Percentiles rank a stretch among this genome's conserved stretches.
Evolutionary conservation across 768 basidiomycete species (phyloP).

Genomic region (Amanita molliuscula): DNA sequence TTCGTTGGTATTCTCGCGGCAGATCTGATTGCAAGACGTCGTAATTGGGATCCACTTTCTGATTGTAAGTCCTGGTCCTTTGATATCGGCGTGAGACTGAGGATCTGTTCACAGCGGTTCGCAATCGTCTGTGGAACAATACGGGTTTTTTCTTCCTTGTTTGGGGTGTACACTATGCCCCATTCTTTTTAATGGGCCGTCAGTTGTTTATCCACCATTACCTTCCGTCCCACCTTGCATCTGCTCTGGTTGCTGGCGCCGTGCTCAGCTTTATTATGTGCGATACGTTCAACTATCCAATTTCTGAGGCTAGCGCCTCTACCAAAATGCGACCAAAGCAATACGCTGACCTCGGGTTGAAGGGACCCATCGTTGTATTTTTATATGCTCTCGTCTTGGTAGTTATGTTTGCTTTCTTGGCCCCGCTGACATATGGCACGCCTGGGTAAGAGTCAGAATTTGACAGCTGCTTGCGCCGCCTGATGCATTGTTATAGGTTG

Average conservation of each 20-base stretch:
- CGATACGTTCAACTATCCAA: constrained; percentile 86
- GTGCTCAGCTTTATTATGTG: constrained; percentile 86
- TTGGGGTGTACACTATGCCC: constrained; percentile 93
- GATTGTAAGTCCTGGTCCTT: constrained; percentile 52
- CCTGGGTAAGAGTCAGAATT: constrained; percentile 60
- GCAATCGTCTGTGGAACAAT: constrained; percentile 92
- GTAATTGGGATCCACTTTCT: constrained; percentile 78
- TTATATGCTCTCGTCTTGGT: constrained; percentile 53
- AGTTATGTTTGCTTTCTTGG: constrained; percentile 60
- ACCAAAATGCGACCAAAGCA: constrained; percentile 44
- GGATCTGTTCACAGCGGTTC: constrained; percentile 48
- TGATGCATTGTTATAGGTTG: constrained; percentile 39
- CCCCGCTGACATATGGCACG: constrained; percentile 93
- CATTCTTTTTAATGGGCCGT: constrained; percentile 96
- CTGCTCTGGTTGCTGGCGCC: constrained; percentile 85
- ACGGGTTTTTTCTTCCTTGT: constrained; percentile 91
- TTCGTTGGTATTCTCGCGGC: constrained; percentile 87
- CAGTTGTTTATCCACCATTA: constrained; percentile 98
- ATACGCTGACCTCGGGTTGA: constrained; percentile 68
- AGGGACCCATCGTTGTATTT: constrained; percentile 57
- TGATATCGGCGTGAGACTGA: neutral
- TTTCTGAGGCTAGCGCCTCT: constrained; percentile 65
- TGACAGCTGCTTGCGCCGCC: constrained; percentile 3
- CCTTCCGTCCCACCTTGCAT: constrained; percentile 91
- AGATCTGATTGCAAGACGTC: constrained; percentile 79